phyloP scores from a whole-genome alignment of 2,329 filamentous ascomycete genomes.

The Fonsecaea pugnacius region DNA sequence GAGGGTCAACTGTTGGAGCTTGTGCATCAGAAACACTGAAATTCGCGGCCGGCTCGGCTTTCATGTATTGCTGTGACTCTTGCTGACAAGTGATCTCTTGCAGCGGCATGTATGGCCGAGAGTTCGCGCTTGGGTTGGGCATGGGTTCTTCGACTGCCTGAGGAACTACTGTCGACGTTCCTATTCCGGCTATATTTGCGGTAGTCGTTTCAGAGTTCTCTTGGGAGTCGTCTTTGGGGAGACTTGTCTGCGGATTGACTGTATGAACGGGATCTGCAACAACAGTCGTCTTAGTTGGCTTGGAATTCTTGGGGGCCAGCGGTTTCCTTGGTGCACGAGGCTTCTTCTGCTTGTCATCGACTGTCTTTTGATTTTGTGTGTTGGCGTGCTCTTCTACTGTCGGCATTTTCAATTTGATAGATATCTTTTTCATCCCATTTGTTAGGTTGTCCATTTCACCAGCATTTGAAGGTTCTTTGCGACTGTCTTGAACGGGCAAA shows the following conservation, averaged over 20 bases:
- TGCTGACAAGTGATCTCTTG: not conserved
- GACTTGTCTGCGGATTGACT: conserved; percentile 25
- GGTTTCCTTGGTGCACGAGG: conserved; percentile 43
- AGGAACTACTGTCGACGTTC: not conserved
- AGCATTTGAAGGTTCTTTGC: conserved; percentile 35
- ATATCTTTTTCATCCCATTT: conserved; percentile 57
- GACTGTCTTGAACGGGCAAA: conserved; percentile 45
- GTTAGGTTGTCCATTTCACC: conserved; percentile 56
- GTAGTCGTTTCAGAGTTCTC: not conserved
- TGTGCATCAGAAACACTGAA: not conserved
- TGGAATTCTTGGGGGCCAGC: conserved; percentile 35
- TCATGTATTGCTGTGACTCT: not conserved
- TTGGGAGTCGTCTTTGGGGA: conserved; percentile 13
- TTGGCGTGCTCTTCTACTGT: conserved; percentile 62
- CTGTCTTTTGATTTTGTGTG: conserved; percentile 46
- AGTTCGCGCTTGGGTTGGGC: not conserved
- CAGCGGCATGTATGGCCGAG: not conserved
- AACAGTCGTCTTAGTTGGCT: conserved; percentile 22
- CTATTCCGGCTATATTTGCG: not conserved
- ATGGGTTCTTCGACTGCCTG: not conserved
- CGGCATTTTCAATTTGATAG: conserved; percentile 63
- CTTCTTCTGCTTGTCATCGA: conserved; percentile 49
- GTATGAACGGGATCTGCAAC: not conserved
- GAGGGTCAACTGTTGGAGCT: not conserved
- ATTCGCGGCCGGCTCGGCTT: not conserved